Base-by-base conservation (phyloP, 257 asterid genomes). In the Gentiana straminea region DNA sequence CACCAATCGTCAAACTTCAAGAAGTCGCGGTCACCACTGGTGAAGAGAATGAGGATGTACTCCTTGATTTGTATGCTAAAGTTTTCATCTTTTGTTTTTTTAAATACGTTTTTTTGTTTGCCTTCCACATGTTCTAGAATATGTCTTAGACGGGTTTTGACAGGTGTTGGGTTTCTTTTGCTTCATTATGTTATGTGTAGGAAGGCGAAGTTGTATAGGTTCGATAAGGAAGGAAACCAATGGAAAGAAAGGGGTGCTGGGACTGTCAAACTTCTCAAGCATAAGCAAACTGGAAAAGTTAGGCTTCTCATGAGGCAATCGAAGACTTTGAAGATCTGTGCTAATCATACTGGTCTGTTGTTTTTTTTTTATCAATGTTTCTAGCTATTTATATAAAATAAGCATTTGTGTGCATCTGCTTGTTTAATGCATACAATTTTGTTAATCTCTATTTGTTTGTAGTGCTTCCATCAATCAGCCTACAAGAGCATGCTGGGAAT, bases 171-270 rank as follows among this genome's bases (percentile, higher is more conserved):
- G 44, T 47, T 55, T 60, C 49, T 13, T 59, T 37, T 10, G 41
- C 37, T 10, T 68, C 35, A 63, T n/a, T 52, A 49, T 8, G 51
- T 48, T 50, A 52, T 13, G 54, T 68, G 34, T 66, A 89, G 97
- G 89, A 89, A 86, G 73, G 72, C 91, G 2, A 89, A 89, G 82
- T 65, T 89, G 59, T 89, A 89, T 65, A 86, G 97, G 74, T 89
- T 89, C 70, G 95, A 85, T 52, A 85, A 75, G 73, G 97, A 84
- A 55, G 96, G 90, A 55, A 73, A 63, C 60, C 95, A 81, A 68
- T 89, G 97, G 97, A 85, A 89, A 67, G 95, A 89, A 74, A 89
- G 95, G 65, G 97, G 97, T 44, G 97, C 76, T 61, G 97, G 95
- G 8, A 71, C 77, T 15, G 86, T 89, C 70, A 89, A 89, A 82